These are phyloP conservation scores for Neurospora sp. DNA, from an alignment of 495 filamentous ascomycete species.

Conservation along the genomic window DNA sequence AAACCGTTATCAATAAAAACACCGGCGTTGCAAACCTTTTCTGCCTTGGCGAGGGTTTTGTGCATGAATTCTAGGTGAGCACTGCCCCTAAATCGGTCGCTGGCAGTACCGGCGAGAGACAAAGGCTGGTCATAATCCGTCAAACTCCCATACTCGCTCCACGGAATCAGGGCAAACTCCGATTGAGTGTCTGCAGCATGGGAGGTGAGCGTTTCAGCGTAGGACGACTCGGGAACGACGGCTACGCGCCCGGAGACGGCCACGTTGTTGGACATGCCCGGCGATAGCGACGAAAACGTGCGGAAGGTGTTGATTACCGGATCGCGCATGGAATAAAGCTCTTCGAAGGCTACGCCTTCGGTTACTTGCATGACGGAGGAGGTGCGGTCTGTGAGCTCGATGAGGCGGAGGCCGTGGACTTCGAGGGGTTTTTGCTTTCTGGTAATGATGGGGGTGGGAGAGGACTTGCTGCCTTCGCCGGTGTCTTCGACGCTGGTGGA, in stretches of 20 bases:
- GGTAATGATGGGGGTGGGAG: conserved; percentile 3
- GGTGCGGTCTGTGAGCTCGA: conserved; percentile 85
- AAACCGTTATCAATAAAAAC: conserved; percentile 73
- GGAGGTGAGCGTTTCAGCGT: conserved; percentile 61
- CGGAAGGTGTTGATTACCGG: conserved; percentile 88
- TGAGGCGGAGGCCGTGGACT: conserved; percentile 74
- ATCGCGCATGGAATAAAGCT: conserved; percentile 64
- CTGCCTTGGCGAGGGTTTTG: conserved; percentile 47
- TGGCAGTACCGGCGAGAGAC: conserved; percentile 23
- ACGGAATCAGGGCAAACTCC: conserved; percentile 81
- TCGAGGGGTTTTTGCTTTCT: conserved; percentile 47
- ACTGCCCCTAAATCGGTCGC: conserved; percentile 43
- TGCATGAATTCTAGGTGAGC: conserved; percentile 61
- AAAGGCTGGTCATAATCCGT: conserved; percentile 45
- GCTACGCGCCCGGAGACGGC: conserved; percentile 71
- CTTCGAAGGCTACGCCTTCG: conserved; percentile 48
- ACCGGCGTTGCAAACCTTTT: conserved; percentile 51
- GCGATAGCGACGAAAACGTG: conserved; percentile 63
- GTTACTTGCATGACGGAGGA: conserved; percentile 94
- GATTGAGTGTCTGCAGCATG: conserved; percentile 57
- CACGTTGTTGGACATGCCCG: conserved; percentile 47
- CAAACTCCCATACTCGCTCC: conserved; percentile 74
- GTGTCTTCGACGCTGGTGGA: conserved; percentile 3
- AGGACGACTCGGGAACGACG: conserved; percentile 65
- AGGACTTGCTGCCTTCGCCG: conserved; percentile 9